Evolutionary conservation across 1,284 basidiomycete genomes (phyloP), one percentile per base, ranked within the genome.

Genomic region (Moesziomyces globuligerus): DNA sequence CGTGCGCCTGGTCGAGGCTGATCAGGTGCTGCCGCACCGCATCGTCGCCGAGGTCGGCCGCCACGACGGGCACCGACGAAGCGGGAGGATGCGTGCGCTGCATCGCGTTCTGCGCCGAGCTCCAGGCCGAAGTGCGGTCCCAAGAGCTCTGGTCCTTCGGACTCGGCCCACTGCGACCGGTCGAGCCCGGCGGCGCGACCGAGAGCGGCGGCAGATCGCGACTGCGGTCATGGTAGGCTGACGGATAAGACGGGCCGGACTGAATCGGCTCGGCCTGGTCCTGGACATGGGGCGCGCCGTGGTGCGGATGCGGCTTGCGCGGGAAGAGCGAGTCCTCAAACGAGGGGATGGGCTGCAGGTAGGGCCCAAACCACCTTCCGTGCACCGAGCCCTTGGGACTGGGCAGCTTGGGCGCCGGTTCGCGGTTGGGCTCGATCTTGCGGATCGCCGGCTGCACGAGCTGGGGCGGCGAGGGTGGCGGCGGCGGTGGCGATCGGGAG

Each of bases 361-460:
- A 70, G 7, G 67, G 67, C 1, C 67, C 67, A n/a, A 64, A 60
- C 67, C 67, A 70, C 41, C 67, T 44, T 43, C 59, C 67, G n/a
- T 64, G 59, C 3, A 64, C 51, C 8, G 51, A 51, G 0, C 67
- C 67, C 15, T 70, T 62, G 7, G 67, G 60, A 20, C 60, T 70
- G n/a, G 67, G 60, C 25, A 69, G 47, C 26, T 52, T 57, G 1
- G 66, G 66, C 8, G 66, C 47, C 13, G 47, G 46, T n/a, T 65
- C 61, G 7, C 54, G 49, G 47, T 18, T 17, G 11, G 37, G 11
- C 4, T 66, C 62, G 26, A 26, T 9, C 40, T 47, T 65, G 36
- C 34, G 42, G 47, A 54, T 50, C 24, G 53, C 13, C 3, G 38
- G 37, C 36, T 41, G 48, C 10, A 38, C 32, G 9, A 42, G 44